Conservation (phyloP, 2,329 filamentous ascomycete genomes). For the Apiospora aurea region DNA sequence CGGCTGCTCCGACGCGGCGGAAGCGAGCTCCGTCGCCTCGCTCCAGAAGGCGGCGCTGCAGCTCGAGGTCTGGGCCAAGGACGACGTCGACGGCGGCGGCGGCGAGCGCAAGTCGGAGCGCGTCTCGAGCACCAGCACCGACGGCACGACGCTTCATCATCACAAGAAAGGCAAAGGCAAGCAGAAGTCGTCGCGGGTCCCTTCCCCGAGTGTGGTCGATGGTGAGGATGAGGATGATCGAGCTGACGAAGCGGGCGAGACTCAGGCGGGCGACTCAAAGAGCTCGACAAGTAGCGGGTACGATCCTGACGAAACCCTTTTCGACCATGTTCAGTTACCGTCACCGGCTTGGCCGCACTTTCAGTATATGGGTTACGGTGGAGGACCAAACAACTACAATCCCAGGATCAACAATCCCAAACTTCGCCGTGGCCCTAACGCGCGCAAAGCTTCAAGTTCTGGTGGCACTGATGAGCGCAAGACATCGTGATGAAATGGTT, state of each 20-base stretch:
- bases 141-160: not conserved
- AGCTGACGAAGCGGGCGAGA: not conserved
- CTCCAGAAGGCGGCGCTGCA: not conserved
- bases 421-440: not conserved
- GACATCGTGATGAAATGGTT: no score
- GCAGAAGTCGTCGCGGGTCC: not conserved
- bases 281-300: not conserved
- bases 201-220: not conserved
- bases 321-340: not conserved
- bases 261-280: not conserved
- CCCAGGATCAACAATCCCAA: not conserved
- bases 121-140: not conserved
- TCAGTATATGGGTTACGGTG: not conserved
- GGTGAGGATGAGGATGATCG: not conserved
- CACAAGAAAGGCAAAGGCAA: not conserved
- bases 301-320: not conserved
- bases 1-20: not conserved
- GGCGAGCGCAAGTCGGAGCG: not conserved
- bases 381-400: not conserved
- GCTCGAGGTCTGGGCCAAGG: conserved; percentile 12
- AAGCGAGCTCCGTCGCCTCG: not conserved
- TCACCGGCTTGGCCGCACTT: not conserved
- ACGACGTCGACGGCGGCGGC: not conserved
- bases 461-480: not conserved
- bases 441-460: not conserved